Conservation (phyloP, 306 rosid genomes). For the Quercus berberidifolia region DNA sequence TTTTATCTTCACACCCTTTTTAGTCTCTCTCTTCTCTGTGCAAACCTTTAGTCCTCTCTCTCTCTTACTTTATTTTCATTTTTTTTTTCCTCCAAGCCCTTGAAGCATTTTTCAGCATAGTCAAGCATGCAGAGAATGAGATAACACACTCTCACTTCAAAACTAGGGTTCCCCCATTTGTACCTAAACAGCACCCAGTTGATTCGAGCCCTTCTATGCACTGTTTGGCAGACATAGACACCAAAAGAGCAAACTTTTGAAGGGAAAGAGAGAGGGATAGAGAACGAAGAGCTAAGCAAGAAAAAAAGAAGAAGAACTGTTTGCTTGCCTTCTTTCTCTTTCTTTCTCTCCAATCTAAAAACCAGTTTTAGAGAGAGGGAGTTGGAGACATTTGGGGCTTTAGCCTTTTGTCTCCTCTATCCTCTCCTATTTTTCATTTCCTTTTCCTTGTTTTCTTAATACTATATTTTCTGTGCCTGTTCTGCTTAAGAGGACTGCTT, state of each 20-base stretch:
- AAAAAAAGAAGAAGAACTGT: neutral
- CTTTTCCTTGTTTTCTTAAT: constrained; percentile 4
- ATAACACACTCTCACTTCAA: constrained; percentile 8
- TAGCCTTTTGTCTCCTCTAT: constrained; percentile 55
- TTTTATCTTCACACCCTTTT: constrained; percentile 41
- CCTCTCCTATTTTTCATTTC: constrained; percentile 29
- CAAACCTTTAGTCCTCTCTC: constrained; percentile 29
- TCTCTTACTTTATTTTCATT: neutral
- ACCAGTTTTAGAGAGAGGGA: constrained; percentile 33
- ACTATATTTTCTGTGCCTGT: neutral
- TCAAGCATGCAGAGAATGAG: constrained; percentile 70
- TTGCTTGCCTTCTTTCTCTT: constrained; percentile 62
- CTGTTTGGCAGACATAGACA: neutral
- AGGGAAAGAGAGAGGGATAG: constrained; percentile 45
- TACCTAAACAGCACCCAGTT: constrained; percentile 1
- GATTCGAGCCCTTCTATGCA: constrained; percentile 13
- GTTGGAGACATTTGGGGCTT: constrained; percentile 54
- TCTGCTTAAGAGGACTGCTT: neutral
- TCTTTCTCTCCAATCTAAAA: constrained; percentile 45
- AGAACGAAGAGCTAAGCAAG: constrained; percentile 63
- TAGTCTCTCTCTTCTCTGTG: neutral
- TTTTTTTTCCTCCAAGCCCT: neutral
- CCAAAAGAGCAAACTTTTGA: neutral
- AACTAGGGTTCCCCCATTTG: constrained; percentile 61
- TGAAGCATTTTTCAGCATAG: constrained; percentile 18